These are phyloP conservation scores for Aspergillus incahuasiensis DNA, from an alignment of 495 filamentous ascomycete species.

Conservation along the genomic window DNA sequence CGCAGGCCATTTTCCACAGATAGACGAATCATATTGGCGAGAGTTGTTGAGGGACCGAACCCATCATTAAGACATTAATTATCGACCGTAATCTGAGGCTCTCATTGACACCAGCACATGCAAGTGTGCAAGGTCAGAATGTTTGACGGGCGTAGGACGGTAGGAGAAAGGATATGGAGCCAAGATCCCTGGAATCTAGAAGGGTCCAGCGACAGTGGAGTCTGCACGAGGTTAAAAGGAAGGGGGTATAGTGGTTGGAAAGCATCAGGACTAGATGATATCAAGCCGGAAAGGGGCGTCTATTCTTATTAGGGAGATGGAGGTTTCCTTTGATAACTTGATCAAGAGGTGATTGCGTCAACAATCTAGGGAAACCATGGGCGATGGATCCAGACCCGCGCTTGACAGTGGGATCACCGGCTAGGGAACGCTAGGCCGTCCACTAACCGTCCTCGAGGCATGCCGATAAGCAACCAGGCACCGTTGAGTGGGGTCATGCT, in stretches of 20 bases:
- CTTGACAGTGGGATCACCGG: constrained; percentile 1
- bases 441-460: not conserved
- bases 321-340: not conserved
- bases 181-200: not conserved
- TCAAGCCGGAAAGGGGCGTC: not conserved
- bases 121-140: not conserved
- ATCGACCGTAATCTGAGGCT: not conserved
- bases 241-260: not conserved
- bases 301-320: not conserved
- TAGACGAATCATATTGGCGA: constrained; percentile 28
- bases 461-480: not conserved
- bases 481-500: not conserved
- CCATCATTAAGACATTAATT: constrained; percentile 12
- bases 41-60: constrained; percentile 4
- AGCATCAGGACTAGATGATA: not conserved
- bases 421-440: not conserved
- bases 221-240: not conserved
- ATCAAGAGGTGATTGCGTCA: constrained; percentile 2
- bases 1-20: constrained; percentile 33
- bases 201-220: not conserved
- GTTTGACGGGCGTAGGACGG: not conserved
- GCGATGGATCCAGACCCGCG: not conserved
- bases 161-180: not conserved
- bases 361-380: not conserved
- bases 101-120: constrained; percentile 4